Base-by-base conservation (phyloP, 345 rosid species). In the Linum tenue region DNA sequence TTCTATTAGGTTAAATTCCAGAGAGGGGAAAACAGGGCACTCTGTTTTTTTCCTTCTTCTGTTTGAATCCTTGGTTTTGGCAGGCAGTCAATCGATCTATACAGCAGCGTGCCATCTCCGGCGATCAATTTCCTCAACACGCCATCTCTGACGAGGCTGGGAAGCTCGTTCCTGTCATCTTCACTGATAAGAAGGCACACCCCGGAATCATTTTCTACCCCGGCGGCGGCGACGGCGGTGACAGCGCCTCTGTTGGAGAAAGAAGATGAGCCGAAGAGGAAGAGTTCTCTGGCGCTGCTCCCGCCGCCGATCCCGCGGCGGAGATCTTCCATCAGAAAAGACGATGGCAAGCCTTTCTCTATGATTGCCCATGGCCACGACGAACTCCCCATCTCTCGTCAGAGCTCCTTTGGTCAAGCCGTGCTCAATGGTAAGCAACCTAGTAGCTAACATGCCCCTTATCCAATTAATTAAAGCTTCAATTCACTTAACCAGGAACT, bases 11-110 rank as follows among this genome's bases (percentile, higher is more conserved):
- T n/a, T 16, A 56, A 16, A 16, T n/a, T 35, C 36, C 35, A 56
- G 7, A 9, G 53, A 1, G 44, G 9, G 44, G 9, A 41, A 41
- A 41, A 8, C 44, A 41, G 44, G 44, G 44, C 9, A 11, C 56
- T 68, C 59, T 63, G 62, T 69, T 69, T 68, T 63, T 22, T 22
- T 22, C 1, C 31, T 22, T 22, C 31, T 22, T 22, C 31, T 61
- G 16, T 63, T 63, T 16, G 56, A 15, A 63, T 59, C 41, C 56
- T 3, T 48, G 69, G 55, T 72, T 68, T 38, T 80, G 80, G 59
- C 76, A 92, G 97, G 82, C 92, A 90, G 63, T 90, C 99, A 2
- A 90, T 90, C 43, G 97, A 94, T 71, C 67, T 94, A 3, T 90
- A 83, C 53, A 84, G 91, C 64, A 94, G 96, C 68, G 77, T 94